Base-by-base conservation (phyloP, 1,284 basidiomycete genomes). In the Microbotryum silenes-acaulis region DNA sequence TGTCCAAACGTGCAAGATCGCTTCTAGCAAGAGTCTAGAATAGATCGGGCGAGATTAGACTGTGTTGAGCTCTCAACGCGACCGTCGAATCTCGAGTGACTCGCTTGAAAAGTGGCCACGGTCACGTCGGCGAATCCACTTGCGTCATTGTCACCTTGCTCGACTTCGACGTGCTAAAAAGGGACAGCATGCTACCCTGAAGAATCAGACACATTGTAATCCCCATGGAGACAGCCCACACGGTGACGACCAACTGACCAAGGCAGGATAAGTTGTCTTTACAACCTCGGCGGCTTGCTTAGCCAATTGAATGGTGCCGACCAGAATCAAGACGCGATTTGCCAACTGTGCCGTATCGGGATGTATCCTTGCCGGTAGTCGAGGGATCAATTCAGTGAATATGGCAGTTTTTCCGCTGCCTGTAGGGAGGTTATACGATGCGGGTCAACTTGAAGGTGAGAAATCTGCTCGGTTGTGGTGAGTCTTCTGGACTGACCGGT, bases 331-430 rank as follows among this genome's bases (percentile, higher is more conserved):
- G n/a, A 86, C 82, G 37, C 81, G 79, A 6, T 74, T 81, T 14
- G 84, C 84, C 31, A 71, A 64, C 4, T 79, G 76, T 7, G 51
- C 51, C 1, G 52, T 45, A 6, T 16, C 10, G 0, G 61, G 60
- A 25, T 64, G 58, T 2, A 53, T 45, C 1, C 59, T 42, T 0
- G 61, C 20, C 6, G 67, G 65, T 1, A 69, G 42, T 20, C 60
- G 52, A 9, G 47, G 50, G 46, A 93, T 79, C 21, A 93, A 80
- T 6, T 83, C 83, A 56, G 91, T 85, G 77, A 93, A 97, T 61
- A 93, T 88, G 1, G 89, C 89, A 1, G 93, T 97, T 76, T 97
- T 97, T 9, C 93, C 93, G 31, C 88, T 84, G 14, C 91, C 76
- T 23, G 93, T 96, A 12, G 92, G 91, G 1, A 31, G 91, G 4